These are phyloP conservation scores for Fusarium veterinarium DNA, from an alignment of 2,329 filamentous ascomycete species.

Conservation along the genomic window DNA sequence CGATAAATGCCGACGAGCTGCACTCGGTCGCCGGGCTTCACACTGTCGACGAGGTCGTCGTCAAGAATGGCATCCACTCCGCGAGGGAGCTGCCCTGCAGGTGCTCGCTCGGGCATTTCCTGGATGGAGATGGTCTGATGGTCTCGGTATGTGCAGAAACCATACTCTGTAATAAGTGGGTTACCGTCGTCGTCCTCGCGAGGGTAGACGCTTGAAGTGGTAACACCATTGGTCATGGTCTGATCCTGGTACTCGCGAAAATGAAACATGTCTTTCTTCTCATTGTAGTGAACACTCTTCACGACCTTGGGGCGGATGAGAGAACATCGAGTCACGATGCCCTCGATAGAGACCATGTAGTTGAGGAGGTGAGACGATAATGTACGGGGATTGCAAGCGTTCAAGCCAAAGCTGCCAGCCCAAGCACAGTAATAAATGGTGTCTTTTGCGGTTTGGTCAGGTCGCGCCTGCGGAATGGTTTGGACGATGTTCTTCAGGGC, in stretches of 20 bases:
- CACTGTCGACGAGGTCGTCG: constrained; percentile 93
- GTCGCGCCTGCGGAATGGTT: constrained; percentile 79
- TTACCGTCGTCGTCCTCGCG: constrained; percentile 95
- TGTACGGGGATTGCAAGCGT: constrained; percentile 93
- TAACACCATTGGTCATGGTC: constrained; percentile 93
- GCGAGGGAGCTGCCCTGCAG: constrained; percentile 92
- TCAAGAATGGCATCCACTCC: constrained; percentile 97
- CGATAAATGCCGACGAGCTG: constrained; percentile 97
- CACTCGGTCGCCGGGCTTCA: constrained; percentile 95
- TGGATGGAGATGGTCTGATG: constrained; percentile 98
- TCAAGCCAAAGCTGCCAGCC: constrained; percentile 94
- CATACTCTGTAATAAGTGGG: constrained; percentile 93
- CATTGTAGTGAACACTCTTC: constrained; percentile 97
- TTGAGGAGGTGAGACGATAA: constrained; percentile 91
- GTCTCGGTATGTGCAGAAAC: constrained; percentile 93
- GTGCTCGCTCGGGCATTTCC: constrained; percentile 97
- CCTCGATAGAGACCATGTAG: constrained; percentile 96
- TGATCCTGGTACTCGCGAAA: constrained; percentile 94
- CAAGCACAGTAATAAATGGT: constrained; percentile 96
- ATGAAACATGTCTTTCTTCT: constrained; percentile 85
- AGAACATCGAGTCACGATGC: constrained; percentile 96
- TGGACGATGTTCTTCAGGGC: constrained; percentile 90
- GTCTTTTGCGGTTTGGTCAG: constrained; percentile 81
- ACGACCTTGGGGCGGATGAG: constrained; percentile 97
- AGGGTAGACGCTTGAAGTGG: constrained; percentile 92